Base-by-base conservation (phyloP, 2,329 filamentous ascomycete species). In the Aplosporella prunicola region DNA sequence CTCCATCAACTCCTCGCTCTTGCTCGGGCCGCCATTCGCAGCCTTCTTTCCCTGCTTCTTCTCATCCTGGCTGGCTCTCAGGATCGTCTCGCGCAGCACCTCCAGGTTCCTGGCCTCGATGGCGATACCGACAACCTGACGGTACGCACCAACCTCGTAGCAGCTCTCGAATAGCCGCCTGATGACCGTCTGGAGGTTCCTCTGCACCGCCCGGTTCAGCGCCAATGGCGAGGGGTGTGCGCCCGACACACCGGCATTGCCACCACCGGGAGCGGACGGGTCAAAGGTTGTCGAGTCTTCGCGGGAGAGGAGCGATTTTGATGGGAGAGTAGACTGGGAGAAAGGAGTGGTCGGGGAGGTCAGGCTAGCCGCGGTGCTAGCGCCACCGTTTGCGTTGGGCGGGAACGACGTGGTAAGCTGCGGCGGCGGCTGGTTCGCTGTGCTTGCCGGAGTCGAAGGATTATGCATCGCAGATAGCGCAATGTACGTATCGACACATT, bases 401-500 rank as follows among this genome's bases (percentile, higher is more conserved):
- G 80, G 73, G 50, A 93, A 91, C n/a, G 82, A 80, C 8, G 82
- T 88, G 48, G 81, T 80, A 31, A 93, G 69, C 51, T 85, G 74
- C n/a, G 78, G 74, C 23, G 81, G 68, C 27, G 64, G 58, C 44
- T 71, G 63, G 44, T 58, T 67, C 40, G 61, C 63, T 42, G 60
- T 67, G 43, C 64, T 67, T 23, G 68, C 58, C 24, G 64, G 62
- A 36, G 66, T 52, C 46, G 73, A 57, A 44, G 69, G 63, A 65
- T 70, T 69, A 58, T 70, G 67, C 57, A 74, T 66, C 42, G 76
- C 76, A 34, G 77, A 81, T 35, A 88, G 73, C 42, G 85, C 80
- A 55, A 98, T 95, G 67, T 95, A 98, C 47, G 93, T 93, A 63
- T 98, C 91, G 55, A 98, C 78, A 57, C 91, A 98, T 73, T 93